Conservation (phyloP, 257 asterid genomes). For the Plantago elongata region DNA sequence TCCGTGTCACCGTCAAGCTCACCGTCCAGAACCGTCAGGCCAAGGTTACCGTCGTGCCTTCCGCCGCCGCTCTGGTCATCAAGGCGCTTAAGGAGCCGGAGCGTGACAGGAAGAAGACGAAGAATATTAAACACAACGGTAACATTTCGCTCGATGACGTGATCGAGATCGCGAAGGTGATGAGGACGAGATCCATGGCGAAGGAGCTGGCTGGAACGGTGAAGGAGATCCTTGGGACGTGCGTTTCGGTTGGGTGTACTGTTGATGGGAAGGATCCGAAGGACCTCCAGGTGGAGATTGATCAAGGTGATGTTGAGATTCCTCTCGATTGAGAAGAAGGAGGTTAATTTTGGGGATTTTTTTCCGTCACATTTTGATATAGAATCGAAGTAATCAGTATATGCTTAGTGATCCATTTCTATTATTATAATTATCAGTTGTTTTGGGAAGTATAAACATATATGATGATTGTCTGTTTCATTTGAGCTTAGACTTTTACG, state of each 20-base stretch:
- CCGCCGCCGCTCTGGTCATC: slow-evolving; percentile 67
- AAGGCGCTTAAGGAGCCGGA: slow-evolving; percentile 77
- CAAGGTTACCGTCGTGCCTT: slow-evolving; percentile 63
- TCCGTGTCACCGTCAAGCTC: slow-evolving; percentile 8
- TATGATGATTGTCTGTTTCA: not conserved
- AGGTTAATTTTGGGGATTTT: slow-evolving; percentile 10
- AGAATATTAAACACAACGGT: slow-evolving; percentile 62
- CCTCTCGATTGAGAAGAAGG: slow-evolving; percentile 36
- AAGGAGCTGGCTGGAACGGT: slow-evolving; percentile 62
- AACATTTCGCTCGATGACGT: slow-evolving; percentile 34
- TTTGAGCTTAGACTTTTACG: not conserved
- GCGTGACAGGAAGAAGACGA: slow-evolving; percentile 59
- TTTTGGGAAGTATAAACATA: slow-evolving; percentile 1
- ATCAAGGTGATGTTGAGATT: slow-evolving; percentile 57
- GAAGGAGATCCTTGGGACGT: slow-evolving; percentile 73
- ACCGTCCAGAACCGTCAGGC: slow-evolving; percentile 71
- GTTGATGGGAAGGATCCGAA: slow-evolving; percentile 26
- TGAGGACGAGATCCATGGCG: slow-evolving; percentile 63
- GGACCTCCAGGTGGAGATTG: slow-evolving; percentile 67
- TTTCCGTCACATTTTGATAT: not conserved
- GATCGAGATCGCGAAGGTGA: slow-evolving; percentile 46
- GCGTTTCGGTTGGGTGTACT: slow-evolving; percentile 84
- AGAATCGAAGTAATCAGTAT: not conserved
- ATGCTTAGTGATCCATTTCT: slow-evolving; percentile 14
- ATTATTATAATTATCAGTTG: not conserved